phyloP scores from a whole-genome alignment of 2,329 filamentous ascomycete species.

The Pseudogymnoascus sp. region DNA sequence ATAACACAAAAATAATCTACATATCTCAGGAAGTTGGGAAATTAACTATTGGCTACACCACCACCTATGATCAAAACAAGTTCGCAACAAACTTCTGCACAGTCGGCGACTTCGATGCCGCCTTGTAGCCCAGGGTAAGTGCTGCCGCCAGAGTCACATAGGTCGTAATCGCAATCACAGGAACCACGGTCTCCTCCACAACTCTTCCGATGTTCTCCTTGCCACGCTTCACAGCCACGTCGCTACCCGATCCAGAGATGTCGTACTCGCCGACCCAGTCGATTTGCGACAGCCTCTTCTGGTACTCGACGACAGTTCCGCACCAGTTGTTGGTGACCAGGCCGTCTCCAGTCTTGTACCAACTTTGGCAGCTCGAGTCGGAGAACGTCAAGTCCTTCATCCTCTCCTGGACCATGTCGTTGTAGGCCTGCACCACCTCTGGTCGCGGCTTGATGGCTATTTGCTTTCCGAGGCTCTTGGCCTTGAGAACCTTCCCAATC shows the following conservation, averaged over 20 bases:
- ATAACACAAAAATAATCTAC: slow-evolving; percentile 2
- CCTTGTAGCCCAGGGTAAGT: not conserved
- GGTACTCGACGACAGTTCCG: slow-evolving; percentile 50
- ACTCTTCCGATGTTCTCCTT: slow-evolving; percentile 30
- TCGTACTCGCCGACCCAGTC: slow-evolving; percentile 40
- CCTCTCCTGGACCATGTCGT: slow-evolving; percentile 39
- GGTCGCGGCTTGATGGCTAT: slow-evolving; percentile 42
- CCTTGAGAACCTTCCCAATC: slow-evolving; percentile 43
- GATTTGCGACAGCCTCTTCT: slow-evolving; percentile 39
- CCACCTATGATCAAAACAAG: not conserved
- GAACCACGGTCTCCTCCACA: slow-evolving; percentile 33
- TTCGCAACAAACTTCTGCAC: not conserved
- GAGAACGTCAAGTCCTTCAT: slow-evolving; percentile 44
- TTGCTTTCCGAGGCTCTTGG: slow-evolving; percentile 34
- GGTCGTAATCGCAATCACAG: slow-evolving; percentile 19
- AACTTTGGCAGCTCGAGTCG: slow-evolving; percentile 47
- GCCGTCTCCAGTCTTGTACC: slow-evolving; percentile 51
- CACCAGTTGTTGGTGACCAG: slow-evolving; percentile 52
- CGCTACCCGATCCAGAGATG: slow-evolving; percentile 28
- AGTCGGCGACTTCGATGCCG: not conserved
- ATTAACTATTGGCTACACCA: not conserved
- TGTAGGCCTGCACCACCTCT: slow-evolving; percentile 37
- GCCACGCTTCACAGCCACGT: slow-evolving; percentile 24
- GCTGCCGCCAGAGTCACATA: slow-evolving; percentile 1
- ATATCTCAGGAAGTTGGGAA: not conserved